Conservation (phyloP, 305 asterid genomes). For the Rubia peregrina region DNA sequence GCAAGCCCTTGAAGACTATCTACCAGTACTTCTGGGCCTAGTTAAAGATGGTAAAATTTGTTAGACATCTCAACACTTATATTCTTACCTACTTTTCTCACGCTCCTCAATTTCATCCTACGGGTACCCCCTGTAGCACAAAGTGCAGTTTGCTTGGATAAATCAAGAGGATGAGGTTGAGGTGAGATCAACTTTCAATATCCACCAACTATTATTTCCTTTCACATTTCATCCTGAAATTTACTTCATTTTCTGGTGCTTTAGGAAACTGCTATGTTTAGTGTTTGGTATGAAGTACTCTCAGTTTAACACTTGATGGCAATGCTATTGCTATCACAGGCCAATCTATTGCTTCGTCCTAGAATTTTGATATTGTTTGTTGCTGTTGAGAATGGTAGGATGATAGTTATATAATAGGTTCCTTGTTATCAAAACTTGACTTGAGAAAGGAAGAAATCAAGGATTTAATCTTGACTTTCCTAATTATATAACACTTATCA, state of each 20-base stretch:
- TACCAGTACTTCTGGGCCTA: conserved; percentile 91
- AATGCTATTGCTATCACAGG: conserved; percentile 69
- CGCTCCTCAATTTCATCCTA: conserved; percentile 21
- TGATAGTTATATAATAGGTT: no score
- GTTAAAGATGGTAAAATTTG: conserved; percentile 76
- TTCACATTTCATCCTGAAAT: conserved; percentile 17
- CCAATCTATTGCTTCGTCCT: conserved; percentile 24
- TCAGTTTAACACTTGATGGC: conserved; percentile 98
- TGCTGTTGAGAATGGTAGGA: no score
- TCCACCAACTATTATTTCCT: conserved; percentile 17
- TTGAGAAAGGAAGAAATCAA: no score
- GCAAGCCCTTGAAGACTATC: conserved; percentile 88
- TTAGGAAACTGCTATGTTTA: conserved; percentile 84
- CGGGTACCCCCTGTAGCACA: conserved; percentile 93
- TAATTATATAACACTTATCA: neutral
- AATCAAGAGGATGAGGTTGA: conserved; percentile 98
- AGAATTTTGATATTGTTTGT: no score
- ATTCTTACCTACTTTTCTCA: conserved; percentile 16
- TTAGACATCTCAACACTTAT: conserved; percentile 7
- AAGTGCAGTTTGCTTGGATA: conserved; percentile 86
- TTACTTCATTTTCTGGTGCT: conserved; percentile 16
- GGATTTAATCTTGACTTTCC: neutral
- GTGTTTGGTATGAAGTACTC: conserved; percentile 90
- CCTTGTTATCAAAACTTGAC: no score
- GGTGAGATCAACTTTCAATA: conserved; percentile 39